Conservation (phyloP, 306 rosid species). For the Ormosia semicastrata region DNA sequence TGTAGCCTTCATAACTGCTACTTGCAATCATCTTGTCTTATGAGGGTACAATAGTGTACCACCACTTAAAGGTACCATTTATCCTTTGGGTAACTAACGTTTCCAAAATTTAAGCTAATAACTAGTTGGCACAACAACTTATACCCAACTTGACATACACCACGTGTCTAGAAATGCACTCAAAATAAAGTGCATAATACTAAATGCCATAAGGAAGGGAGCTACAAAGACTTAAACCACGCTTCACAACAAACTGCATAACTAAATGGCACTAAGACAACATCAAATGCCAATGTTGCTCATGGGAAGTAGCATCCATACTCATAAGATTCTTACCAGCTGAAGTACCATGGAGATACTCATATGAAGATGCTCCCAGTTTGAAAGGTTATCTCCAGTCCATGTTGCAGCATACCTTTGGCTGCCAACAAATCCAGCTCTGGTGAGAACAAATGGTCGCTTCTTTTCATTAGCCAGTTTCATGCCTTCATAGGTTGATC, state of each 20-base stretch:
- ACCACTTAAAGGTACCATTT: not conserved
- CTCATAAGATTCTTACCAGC: conserved; percentile 59
- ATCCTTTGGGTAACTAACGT: conserved; percentile 4
- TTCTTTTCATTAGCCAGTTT: conserved; percentile 60
- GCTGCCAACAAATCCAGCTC: conserved; percentile 95
- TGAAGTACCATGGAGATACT: conserved; percentile 95
- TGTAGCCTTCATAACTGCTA: not conserved
- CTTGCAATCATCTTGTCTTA: conserved; percentile 7
- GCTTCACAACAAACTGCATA: conserved; percentile 5
- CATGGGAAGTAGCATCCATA: conserved; percentile 13
- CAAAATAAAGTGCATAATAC: not conserved
- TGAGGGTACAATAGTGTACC: not conserved
- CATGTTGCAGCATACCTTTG: conserved; percentile 96
- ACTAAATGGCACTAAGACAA: not conserved
- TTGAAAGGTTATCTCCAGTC: conserved; percentile 95
- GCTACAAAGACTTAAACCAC: not conserved
- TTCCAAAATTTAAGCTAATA: conserved; percentile 11
- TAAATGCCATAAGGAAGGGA: not conserved
- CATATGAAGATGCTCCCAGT: conserved; percentile 97
- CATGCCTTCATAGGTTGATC: conserved; percentile 94
- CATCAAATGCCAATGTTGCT: conserved; percentile 20
- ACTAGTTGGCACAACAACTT: conserved; percentile 16
- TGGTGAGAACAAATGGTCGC: conserved; percentile 95
- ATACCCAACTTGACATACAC: not conserved
- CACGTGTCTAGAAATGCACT: not conserved